These are phyloP conservation scores for Fusarium sp. DNA, from an alignment of 2,329 filamentous ascomycete genomes.

Conservation along the genomic window DNA sequence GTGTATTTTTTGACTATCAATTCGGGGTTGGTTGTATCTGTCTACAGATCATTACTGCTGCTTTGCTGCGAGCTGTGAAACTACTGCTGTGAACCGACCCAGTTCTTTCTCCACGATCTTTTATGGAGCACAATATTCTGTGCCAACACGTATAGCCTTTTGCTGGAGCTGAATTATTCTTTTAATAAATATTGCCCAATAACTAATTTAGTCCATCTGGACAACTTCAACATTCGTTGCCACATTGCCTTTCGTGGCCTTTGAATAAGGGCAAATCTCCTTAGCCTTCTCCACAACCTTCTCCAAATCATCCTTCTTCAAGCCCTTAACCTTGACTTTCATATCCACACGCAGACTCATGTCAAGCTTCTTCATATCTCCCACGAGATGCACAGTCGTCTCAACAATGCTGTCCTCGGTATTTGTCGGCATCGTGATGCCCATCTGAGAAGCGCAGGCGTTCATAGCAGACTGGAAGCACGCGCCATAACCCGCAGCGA, in stretches of 20 bases:
- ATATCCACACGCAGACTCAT: constrained; percentile 22
- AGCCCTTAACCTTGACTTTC: constrained; percentile 27
- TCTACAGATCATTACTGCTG: too few relatives aligned
- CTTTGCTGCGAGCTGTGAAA: too few relatives aligned
- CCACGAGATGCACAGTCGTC: constrained; percentile 22
- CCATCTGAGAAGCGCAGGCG: constrained; percentile 19
- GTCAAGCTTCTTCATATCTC: constrained; percentile 25
- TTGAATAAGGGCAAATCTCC: constrained; percentile 20
- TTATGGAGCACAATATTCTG: too few relatives aligned
- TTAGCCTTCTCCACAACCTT: constrained; percentile 13
- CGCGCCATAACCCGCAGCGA: constrained; percentile 26
- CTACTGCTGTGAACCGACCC: too few relatives aligned
- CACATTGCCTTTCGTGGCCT: constrained; percentile 9
- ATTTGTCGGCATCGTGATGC: constrained; percentile 12
- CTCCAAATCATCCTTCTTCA: constrained; percentile 2
- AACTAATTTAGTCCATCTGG: neutral
- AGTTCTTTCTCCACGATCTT: too few relatives aligned
- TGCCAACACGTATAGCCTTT: too few relatives aligned
- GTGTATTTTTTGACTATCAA: too few relatives aligned
- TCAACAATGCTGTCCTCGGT: constrained; percentile 25
- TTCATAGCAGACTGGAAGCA: constrained; percentile 35
- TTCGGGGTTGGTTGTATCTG: too few relatives aligned
- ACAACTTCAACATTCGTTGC: constrained; percentile 14
- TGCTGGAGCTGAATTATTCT: too few relatives aligned
- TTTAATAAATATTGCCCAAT: neutral